phyloP scores from a whole-genome alignment of 2,329 filamentous ascomycete species.

The Xylaria sp. region DNA sequence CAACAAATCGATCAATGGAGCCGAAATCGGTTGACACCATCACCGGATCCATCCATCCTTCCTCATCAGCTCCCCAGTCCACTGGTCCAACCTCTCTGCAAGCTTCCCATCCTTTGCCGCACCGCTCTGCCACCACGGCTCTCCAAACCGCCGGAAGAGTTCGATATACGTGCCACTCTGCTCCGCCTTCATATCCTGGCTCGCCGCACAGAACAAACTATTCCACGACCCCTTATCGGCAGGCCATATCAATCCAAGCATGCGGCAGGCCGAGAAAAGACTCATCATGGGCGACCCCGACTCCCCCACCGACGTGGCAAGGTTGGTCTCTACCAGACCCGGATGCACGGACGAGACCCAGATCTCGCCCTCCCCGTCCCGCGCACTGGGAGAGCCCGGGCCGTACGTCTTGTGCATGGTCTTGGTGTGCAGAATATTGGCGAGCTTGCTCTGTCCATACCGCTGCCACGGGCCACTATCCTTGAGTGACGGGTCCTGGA shows the following conservation, averaged over 20 bases:
- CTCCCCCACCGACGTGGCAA: slow-evolving; percentile 35
- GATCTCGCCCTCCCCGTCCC: slow-evolving; percentile 50
- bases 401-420: slow-evolving; percentile 51
- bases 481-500: slow-evolving; percentile 39
- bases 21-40: slow-evolving; percentile 20
- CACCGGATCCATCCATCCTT: slow-evolving; percentile 47
- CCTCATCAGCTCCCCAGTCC: slow-evolving; percentile 49
- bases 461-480: slow-evolving; percentile 41
- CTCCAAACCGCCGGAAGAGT: slow-evolving; percentile 45
- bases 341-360: slow-evolving; percentile 54
- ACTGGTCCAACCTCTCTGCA: slow-evolving; percentile 50
- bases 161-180: slow-evolving; percentile 52
- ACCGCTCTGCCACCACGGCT: slow-evolving; percentile 49
- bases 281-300: slow-evolving; percentile 22
- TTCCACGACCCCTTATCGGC: slow-evolving; percentile 52
- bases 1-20: too few species aligned
- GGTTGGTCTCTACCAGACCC: slow-evolving; percentile 52
- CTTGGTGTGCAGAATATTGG: slow-evolving; percentile 56
- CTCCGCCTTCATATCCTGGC: slow-evolving; percentile 51
- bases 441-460: slow-evolving; percentile 60
- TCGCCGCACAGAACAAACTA: slow-evolving; percentile 52
- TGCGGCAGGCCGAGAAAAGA: slow-evolving; percentile 30
- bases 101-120: slow-evolving; percentile 50
- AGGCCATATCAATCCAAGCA: slow-evolving; percentile 41
- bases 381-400: slow-evolving; percentile 44